Evolutionary conservation across 164 flowering plant species (phyloP), one percentile per base, ranked within the genome.

Genomic region (Chimonanthus praecox): DNA sequence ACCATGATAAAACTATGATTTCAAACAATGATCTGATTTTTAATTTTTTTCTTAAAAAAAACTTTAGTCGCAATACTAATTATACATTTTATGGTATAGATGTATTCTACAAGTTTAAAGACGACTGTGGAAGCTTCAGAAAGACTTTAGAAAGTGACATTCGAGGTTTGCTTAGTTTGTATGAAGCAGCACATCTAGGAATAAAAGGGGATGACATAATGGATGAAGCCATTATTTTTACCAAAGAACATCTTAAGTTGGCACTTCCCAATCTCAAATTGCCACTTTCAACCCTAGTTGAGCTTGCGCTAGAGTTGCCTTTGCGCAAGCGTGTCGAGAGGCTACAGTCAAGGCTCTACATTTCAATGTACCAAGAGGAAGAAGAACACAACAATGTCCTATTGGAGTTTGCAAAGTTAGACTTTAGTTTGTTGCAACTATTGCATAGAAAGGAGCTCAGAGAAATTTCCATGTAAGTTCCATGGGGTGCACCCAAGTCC

Each of bases 91-190:
- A 50, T 9, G 13, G 13, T 50, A 50, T 71, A 71, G 72, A 71
- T 71, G 64, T 74, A 5, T 67, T 78, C 8, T 6, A 3, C 3
- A 74, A 75, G 71, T 78, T 78, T 54, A 84, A 69, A 71, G 81
- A 85, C 70, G 67, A 74, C 0, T 43, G 80, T 4, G 86, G 90
- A 2, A 72, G 62, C 6, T 87, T 90, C 58, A 75, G 65, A 13
- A 51, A 63, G 7, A 45, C 21, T 45, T 44, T 80, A 45, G 20
- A 15, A 7, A 47, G 7, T 5, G 73, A 81, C 58, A 71, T n/a
- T 6, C 15, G 16, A 60, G 77, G 81, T 2, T 44, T 78, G 70
- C 63, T 81, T 11, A 49, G 74, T 45, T 73, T 81, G 67, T 78
- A 75, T 47, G 78, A 81, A 66, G 81, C 80, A 7, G 44, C 81